Conservation (phyloP, 1,284 basidiomycete genomes). For the Rhodofomes roseus region DNA sequence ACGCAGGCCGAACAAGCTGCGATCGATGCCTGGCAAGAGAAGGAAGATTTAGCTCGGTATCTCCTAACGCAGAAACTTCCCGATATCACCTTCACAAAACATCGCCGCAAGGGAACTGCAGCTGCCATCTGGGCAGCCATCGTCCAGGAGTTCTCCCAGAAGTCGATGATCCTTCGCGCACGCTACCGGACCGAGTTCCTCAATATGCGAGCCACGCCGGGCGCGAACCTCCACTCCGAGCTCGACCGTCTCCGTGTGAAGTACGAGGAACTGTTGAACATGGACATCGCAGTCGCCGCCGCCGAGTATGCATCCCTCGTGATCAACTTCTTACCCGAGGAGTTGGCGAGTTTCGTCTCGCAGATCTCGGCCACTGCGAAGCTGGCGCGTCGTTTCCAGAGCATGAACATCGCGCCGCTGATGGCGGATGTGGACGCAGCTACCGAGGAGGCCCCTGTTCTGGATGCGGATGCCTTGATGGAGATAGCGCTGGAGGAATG, state of each 20-base stretch:
- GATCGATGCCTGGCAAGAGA: constrained; percentile 5
- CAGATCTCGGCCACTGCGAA: constrained; percentile 5
- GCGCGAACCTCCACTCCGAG: constrained; percentile 1
- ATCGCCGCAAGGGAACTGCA: constrained; percentile 3
- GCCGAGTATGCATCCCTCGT: constrained; percentile 6
- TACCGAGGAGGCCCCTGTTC: too few species aligned
- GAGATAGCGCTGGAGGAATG: too few species aligned
- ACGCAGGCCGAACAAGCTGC: not conserved
- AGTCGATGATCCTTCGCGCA: not conserved
- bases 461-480: too few species aligned
- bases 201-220: constrained; percentile 1
- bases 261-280: constrained; percentile 9
- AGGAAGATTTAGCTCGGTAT: constrained; percentile 3
- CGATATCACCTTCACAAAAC: constrained; percentile 3
- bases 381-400: not conserved
- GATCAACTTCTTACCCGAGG: constrained; percentile 6
- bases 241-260: constrained; percentile 2
- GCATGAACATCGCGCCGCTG: not conserved
- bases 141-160: constrained; percentile 2
- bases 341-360: not conserved
- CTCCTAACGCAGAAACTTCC: constrained; percentile 8
- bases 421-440: not conserved
- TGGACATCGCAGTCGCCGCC: constrained; percentile 3
- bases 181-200: constrained; percentile 3
- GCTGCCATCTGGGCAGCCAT: not conserved